Base-by-base conservation (phyloP, 1,139 yeast genomes). In the Zygoascus meyerae region DNA sequence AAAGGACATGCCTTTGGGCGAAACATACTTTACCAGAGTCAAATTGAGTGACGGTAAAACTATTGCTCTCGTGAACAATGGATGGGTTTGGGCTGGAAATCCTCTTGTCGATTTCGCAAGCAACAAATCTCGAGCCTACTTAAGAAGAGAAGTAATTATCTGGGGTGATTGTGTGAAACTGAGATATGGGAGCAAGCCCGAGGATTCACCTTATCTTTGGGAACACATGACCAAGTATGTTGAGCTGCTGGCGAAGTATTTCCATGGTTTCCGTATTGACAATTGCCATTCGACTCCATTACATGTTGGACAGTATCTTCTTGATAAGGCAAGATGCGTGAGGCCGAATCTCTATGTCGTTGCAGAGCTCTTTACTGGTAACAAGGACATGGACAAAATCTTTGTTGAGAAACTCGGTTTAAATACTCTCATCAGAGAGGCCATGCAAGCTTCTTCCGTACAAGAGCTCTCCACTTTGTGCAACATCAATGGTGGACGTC, bases 11-110 rank as follows among this genome's bases (percentile, higher is more conserved):
- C 96, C 96, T 0, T 70, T 92, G 43, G 78, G 86, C 2, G 97
- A 92, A 63, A 80, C 89, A 2, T 92, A 90, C 64, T 92, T 92
- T 64, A 87, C 97, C 1, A 72, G 89, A 50, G 79, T 90, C 55
- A 65, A 60, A 2, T 59, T 60, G 39, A 73, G 68, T 9, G 60
- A 64, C 0, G 70, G 74, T 40, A 72, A 74, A 41, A 47, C 50
- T 15, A 56, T 64, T 37, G 86, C 90, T 1, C 70, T 92, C 51
- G 97, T 96, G 5, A 92, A 92, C 62, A 92, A 92, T 61, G 98
- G 98, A 39, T 92, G 97, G 97, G 89, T 92, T 48, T 92, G 98
- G 98, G 92, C 89, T 46, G 97, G 96, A 11, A 83, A 90, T 56
- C 97, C 97, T 2, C 67, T 90, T 51, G 83, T 87, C 5, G 97